phyloP scores from a whole-genome alignment of 768 basidiomycete species.

The Daedaleopsis nitida region DNA sequence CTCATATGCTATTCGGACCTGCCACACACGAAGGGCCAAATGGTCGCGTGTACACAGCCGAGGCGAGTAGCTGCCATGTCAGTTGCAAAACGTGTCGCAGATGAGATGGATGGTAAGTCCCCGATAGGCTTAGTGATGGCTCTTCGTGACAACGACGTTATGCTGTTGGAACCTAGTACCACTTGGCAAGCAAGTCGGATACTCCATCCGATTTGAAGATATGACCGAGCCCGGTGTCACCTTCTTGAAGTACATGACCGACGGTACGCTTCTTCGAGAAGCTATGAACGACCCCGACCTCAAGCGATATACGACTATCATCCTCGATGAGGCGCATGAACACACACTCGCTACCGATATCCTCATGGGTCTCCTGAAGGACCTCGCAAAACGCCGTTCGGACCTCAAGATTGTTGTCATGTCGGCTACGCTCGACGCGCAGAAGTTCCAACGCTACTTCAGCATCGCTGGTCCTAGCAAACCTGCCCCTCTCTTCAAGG shows the following conservation, averaged over 20 bases:
- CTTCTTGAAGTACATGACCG: slow-evolving; percentile 99
- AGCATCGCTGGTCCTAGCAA: slow-evolving; percentile 30
- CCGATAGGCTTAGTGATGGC: background rate
- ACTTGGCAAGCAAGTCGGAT: slow-evolving; percentile 94
- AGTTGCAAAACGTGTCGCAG: slow-evolving; percentile 96
- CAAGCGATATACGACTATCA: slow-evolving; percentile 92
- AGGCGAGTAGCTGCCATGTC: slow-evolving; percentile 97
- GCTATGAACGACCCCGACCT: slow-evolving; percentile 96
- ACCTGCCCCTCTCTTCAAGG: slow-evolving; percentile 32
- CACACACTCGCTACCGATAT: slow-evolving; percentile 97
- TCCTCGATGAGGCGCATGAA: slow-evolving; percentile 98
- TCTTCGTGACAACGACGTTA: slow-evolving; percentile 10
- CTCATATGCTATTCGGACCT: slow-evolving; percentile 94
- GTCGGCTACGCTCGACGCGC: slow-evolving; percentile 96
- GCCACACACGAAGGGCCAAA: slow-evolving; percentile 85
- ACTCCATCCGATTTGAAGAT: slow-evolving; percentile 98
- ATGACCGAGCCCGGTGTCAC: slow-evolving; percentile 89
- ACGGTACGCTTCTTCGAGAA: slow-evolving; percentile 98
- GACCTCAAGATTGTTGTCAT: slow-evolving; percentile 98
- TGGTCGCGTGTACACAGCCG: slow-evolving; percentile 97
- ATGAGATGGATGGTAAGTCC: slow-evolving; percentile 94
- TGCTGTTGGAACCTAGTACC: slow-evolving; percentile 54
- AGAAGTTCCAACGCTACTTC: slow-evolving; percentile 98
- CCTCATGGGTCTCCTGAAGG: slow-evolving; percentile 94
- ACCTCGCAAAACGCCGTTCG: slow-evolving; percentile 71